Evolutionary conservation across 2,329 filamentous ascomycete species (phyloP).

Genomic region (Scytalidium lignicola): DNA sequence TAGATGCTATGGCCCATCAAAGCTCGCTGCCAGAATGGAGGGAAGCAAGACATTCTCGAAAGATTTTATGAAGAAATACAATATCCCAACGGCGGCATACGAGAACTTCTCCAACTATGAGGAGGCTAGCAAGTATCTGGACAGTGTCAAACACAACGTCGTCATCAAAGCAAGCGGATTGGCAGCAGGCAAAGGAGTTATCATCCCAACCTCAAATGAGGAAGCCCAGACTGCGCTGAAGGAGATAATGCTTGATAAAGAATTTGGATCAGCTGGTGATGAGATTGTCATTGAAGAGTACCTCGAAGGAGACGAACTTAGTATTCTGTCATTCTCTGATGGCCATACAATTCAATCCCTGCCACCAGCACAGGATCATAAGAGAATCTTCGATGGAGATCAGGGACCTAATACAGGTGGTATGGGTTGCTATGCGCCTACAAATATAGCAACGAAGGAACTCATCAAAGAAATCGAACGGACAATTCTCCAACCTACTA

Average conservation of each 20-base stretch:
- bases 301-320: constrained; percentile 85
- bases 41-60: constrained; percentile 97
- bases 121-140: constrained; percentile 68
- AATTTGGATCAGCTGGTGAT: constrained; percentile 80
- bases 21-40: constrained; percentile 83
- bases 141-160: constrained; percentile 63
- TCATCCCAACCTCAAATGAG: constrained; percentile 61
- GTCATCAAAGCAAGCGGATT: constrained; percentile 94
- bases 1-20: constrained; percentile 78
- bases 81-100: constrained; percentile 87
- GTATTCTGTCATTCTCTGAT: constrained; percentile 86
- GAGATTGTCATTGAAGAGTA: constrained; percentile 97
- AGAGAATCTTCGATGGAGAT: constrained; percentile 88
- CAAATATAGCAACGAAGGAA: constrained; percentile 69
- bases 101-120: constrained; percentile 80
- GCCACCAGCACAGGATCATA: constrained; percentile 93
- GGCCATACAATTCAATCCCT: constrained; percentile 78
- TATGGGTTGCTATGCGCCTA: constrained; percentile 97
- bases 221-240: constrained; percentile 79
- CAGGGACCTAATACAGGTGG: constrained; percentile 90
- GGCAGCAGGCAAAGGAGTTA: constrained; percentile 92
- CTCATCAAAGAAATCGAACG: constrained; percentile 74
- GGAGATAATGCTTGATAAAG: constrained; percentile 84
- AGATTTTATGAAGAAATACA: constrained; percentile 91
- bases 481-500: constrained; percentile 82